Evolutionary conservation across 108 stramenopile genomes (phyloP).

Genomic region (Cyclotella baltica): DNA sequence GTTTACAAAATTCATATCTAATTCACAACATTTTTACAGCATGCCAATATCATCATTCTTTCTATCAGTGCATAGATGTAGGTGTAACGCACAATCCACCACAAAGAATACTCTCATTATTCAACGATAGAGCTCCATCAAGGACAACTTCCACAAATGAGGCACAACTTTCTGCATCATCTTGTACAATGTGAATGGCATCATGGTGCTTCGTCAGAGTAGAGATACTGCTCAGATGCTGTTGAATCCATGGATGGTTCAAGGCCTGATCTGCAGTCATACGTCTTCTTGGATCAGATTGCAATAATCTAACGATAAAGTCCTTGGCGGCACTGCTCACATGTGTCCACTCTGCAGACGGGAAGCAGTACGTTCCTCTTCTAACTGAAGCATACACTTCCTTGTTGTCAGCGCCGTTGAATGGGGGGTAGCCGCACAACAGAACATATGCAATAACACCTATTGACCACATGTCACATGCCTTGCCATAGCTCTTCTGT

Average conservation of each 20-base stretch:
- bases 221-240: neutral
- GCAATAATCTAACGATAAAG: neutral
- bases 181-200: neutral
- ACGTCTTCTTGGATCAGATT: neutral
- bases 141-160: conserved; percentile 27
- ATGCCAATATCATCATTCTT: neutral
- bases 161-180: neutral
- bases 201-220: neutral
- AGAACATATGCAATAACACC: conserved; percentile 84
- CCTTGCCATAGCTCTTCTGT: conserved; percentile 52
- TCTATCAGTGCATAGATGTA: conserved; percentile 4
- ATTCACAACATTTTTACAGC: too few relatives aligned
- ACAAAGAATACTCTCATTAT: conserved; percentile 15
- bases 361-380: conserved; percentile 29
- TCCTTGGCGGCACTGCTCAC: neutral
- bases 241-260: conserved; percentile 15
- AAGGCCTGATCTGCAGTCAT: conserved; percentile 7
- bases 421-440: conserved; percentile 83
- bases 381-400: conserved; percentile 57
- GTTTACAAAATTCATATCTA: too few relatives aligned
- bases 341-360: neutral
- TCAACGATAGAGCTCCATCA: neutral
- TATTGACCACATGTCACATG: conserved; percentile 80
- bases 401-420: conserved; percentile 60
- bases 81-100: neutral